phyloP scores from a whole-genome alignment of 768 basidiomycete genomes.

The Hysterangium stoloniferum region DNA sequence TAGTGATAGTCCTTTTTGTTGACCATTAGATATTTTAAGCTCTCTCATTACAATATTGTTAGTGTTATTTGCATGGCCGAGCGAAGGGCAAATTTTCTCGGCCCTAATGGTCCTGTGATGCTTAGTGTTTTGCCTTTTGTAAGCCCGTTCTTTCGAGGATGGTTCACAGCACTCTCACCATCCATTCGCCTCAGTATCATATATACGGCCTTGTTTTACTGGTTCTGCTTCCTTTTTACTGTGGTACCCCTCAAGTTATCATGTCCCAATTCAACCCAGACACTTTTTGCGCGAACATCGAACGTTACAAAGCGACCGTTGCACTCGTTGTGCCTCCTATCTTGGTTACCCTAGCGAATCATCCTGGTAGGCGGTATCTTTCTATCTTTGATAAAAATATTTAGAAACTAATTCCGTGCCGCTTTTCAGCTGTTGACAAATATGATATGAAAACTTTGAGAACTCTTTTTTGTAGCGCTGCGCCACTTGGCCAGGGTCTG shows the following conservation, averaged over 20 bases:
- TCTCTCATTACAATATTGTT: background rate
- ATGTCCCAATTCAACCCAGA: constrained; percentile 66
- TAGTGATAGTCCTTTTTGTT: background rate
- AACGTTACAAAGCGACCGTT: constrained; percentile 53
- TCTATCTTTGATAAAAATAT: no score
- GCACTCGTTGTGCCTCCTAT: constrained; percentile 74
- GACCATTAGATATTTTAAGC: no score
- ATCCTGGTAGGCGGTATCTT: constrained; percentile 41
- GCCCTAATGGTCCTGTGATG: constrained; percentile 24
- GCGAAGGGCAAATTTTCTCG: background rate
- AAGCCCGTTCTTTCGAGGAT: background rate
- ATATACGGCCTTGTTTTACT: constrained; percentile 45
- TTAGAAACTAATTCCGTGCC: no score
- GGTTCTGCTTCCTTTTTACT: constrained; percentile 45
- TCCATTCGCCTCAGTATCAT: background rate
- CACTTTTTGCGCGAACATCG: constrained; percentile 56
- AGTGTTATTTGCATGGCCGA: background rate
- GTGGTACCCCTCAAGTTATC: constrained; percentile 46
- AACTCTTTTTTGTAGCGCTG: constrained; percentile 65
- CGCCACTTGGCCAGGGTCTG: constrained; percentile 64
- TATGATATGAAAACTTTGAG: constrained; percentile 57
- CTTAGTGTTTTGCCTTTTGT: constrained; percentile 56
- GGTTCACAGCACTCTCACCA: background rate
- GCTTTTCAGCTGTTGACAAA: constrained; percentile 37
- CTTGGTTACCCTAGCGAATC: constrained; percentile 62